Evolutionary conservation across 805 yeast genomes (phyloP).

Genomic region (Kodamaea jinghongensis): DNA sequence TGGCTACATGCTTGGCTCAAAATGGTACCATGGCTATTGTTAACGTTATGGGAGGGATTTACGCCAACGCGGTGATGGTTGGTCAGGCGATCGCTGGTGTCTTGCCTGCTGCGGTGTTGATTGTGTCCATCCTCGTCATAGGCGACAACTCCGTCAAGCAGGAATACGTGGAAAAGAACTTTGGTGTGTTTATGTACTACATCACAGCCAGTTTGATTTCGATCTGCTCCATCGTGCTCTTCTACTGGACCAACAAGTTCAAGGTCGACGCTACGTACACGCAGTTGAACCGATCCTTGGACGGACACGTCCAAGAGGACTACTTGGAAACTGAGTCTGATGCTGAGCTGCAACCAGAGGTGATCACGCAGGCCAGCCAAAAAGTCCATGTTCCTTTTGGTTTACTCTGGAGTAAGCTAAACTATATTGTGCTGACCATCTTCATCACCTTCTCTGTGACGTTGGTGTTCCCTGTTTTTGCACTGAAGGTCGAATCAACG

Average conservation of each 20-base stretch:
- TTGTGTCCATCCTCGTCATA: constrained; percentile 47
- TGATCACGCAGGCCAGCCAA: constrained; percentile 14
- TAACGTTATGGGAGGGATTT: constrained; percentile 68
- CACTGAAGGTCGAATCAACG: constrained; percentile 59
- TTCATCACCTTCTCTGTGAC: constrained; percentile 73
- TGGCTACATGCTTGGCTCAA: constrained; percentile 81
- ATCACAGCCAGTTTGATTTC: constrained; percentile 51
- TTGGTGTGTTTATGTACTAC: constrained; percentile 45
- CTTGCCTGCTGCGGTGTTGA: constrained; percentile 72
- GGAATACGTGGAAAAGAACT: constrained; percentile 32
- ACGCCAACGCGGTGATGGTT: constrained; percentile 87
- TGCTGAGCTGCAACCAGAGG: constrained; percentile 1
- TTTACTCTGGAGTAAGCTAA: constrained; percentile 59
- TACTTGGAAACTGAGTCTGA: constrained; percentile 1
- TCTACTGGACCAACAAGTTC: constrained; percentile 32
- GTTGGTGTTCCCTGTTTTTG: constrained; percentile 85
- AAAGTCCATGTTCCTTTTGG: constrained; percentile 54
- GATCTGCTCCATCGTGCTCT: constrained; percentile 37
- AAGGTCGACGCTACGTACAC: constrained; percentile 16
- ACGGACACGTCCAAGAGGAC: constrained; percentile 1
- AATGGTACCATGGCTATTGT: constrained; percentile 89
- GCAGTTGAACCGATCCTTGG: constrained; percentile 4
- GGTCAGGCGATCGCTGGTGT: constrained; percentile 97
- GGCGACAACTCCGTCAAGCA: constrained; percentile 27
- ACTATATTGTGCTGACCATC: constrained; percentile 64